phyloP scores from a whole-genome alignment of 805 yeast genomes.

The Yarrowia osloensis region DNA sequence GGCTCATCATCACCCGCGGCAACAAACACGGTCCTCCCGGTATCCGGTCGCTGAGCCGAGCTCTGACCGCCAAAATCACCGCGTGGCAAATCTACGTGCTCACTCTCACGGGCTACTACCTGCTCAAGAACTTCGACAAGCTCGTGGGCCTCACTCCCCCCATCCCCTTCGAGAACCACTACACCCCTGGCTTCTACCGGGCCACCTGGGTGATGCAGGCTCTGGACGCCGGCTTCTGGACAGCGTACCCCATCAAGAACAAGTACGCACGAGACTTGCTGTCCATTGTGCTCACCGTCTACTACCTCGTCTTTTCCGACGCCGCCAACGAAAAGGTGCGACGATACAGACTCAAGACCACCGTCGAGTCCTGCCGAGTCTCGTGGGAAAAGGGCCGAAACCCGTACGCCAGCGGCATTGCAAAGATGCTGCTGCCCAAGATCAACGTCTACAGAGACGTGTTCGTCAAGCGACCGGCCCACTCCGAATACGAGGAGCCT shows the following conservation, averaged over 20 bases:
- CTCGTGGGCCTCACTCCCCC: conserved; percentile 38
- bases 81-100: conserved; percentile 41
- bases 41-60: conserved; percentile 32
- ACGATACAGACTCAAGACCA: conserved; percentile 37
- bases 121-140: conserved; percentile 40
- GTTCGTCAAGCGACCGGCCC: conserved; percentile 36
- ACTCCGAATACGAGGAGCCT: conserved; percentile 33
- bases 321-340: conserved; percentile 40
- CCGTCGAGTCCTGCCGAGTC: conserved; percentile 38
- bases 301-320: conserved; percentile 40
- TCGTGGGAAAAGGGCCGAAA: conserved; percentile 41
- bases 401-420: conserved; percentile 35
- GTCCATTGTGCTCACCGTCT: conserved; percentile 36
- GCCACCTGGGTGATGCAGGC: conserved; percentile 41
- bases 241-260: conserved; percentile 39
- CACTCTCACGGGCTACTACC: conserved; percentile 38
- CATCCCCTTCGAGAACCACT: conserved; percentile 38
- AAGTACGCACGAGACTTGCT: conserved; percentile 36
- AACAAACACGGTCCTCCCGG: conserved; percentile 39
- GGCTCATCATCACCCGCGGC: conserved; percentile 36
- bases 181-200: conserved; percentile 37
- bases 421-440: conserved; percentile 34
- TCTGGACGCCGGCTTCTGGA: conserved; percentile 42
- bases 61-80: conserved; percentile 35
- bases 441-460: conserved; percentile 32